Evolutionary conservation across 257 asterid genomes (phyloP).

Genomic region (Nicotiana sylvestris): DNA sequence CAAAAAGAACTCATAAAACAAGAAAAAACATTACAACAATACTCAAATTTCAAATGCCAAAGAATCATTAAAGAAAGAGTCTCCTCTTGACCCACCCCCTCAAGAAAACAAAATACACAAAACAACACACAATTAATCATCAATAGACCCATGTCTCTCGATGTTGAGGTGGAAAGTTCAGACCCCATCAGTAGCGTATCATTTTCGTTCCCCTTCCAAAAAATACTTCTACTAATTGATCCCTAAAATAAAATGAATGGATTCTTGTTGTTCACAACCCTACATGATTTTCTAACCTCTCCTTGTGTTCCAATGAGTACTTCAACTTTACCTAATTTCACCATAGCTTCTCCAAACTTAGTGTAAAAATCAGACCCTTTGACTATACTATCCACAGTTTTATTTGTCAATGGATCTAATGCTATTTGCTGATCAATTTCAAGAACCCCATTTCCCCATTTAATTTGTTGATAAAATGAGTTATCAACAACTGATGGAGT

Average conservation of each 20-base stretch:
- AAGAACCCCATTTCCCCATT: constrained; percentile 41
- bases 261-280: neutral
- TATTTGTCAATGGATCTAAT: constrained; percentile 31
- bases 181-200: too few relatives aligned
- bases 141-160: neutral
- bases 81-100: neutral
- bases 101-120: neutral
- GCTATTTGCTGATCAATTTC: constrained; percentile 58
- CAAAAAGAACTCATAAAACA: neutral
- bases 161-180: too few relatives aligned
- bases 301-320: constrained; percentile 46
- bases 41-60: neutral
- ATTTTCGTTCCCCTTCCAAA: neutral
- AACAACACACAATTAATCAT: neutral
- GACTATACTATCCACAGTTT: constrained; percentile 32
- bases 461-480: constrained; percentile 42
- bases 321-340: constrained; percentile 45
- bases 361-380: constrained; percentile 24
- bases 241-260: neutral
- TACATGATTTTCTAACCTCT: constrained; percentile 36
- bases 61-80: neutral
- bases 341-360: constrained; percentile 54
- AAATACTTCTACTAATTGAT: neutral
- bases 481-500: constrained; percentile 41
- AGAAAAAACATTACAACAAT: neutral